Base-by-base conservation (phyloP, 2,329 filamentous ascomycete species). In the Pseudogymnoascus sp. region DNA sequence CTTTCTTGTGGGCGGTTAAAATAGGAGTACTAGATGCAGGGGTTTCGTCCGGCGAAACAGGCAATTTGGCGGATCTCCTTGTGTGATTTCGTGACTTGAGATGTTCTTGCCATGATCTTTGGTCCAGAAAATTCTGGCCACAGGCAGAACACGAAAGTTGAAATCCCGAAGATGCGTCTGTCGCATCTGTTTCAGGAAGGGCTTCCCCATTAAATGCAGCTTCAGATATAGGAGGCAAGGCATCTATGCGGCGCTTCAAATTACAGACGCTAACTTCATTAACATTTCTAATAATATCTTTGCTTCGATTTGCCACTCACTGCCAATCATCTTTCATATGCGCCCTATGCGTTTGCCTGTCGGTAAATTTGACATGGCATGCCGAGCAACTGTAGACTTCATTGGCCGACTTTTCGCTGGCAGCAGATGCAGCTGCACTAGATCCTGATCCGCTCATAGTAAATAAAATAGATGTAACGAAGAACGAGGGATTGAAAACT, bases 31-130 rank as follows among this genome's bases (percentile, higher is more conserved):
- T 53, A 15, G 50, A 5, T 13, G 9, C n/a, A 33, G n/a, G n/a
- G n/a, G n/a, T 33, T 33, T 33, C 50, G 26, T 19, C 50, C 50
- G n/a, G 50, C 29, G n/a, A 33, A 56, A 19, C 5, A 4, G n/a
- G 50, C n/a, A 10, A 33, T 56, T 13, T 56, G 10, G 62, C 33
- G 4, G 59, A 29, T 21, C 50, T 62, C 46, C 63, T 60, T 7
- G 60, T 40, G 38, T 68, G 64, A 37, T 63, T 64, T 21, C 59
- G 63, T 33, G 67, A 66, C 31, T 63, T 66, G 38, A 66, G 59
- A 60, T 68, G 67, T 33, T 61, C 61, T 13, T 60, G 61, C 63
- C 65, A 68, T 42, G 65, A 61, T 60, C 53, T 67, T 15, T 46
- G 61, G n/a, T 62, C 10, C n/a, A 56, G n/a, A 33, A 56, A 56